Conservation (phyloP, 257 asterid species). For the Scutellaria baicalensis region DNA sequence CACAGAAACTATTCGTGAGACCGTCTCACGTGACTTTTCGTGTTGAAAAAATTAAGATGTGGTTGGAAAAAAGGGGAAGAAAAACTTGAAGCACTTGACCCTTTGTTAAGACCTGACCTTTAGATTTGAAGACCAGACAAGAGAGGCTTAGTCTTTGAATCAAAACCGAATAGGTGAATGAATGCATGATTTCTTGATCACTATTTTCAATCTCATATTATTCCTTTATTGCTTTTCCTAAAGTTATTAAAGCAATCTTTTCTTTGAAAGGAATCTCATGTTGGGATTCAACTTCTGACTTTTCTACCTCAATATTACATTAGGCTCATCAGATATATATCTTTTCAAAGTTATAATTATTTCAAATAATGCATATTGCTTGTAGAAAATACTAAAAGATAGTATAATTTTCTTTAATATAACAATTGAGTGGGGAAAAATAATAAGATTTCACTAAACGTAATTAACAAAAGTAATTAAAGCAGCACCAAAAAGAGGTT, state of each 20-base stretch:
- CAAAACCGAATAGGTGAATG: not conserved
- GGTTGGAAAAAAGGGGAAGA: not conserved
- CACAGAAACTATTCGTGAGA: too few species aligned
- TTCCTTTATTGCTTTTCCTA: slow-evolving; percentile 12
- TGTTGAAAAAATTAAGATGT: too few species aligned
- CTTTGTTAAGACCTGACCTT: slow-evolving; percentile 1
- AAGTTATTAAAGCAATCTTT: slow-evolving; percentile 13
- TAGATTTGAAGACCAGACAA: not conserved
- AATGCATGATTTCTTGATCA: not conserved
- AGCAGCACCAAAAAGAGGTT: not conserved
- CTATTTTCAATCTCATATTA: not conserved
- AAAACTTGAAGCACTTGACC: not conserved
- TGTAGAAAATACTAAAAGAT: too few species aligned
- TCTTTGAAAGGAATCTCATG: slow-evolving; percentile 1
- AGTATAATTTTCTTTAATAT: too few species aligned
- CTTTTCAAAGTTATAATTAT: too few species aligned
- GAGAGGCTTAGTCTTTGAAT: not conserved
- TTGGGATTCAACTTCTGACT: not conserved
- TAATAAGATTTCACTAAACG: not conserved
- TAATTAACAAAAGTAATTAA: not conserved
- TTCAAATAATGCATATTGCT: too few species aligned
- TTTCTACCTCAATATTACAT: not conserved
- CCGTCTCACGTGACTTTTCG: too few species aligned
- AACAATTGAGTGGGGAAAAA: too few species aligned
- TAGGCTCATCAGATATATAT: too few species aligned